Evolutionary conservation across 164 flowering plant genomes (phyloP), one percentile per base, ranked within the genome.

Genomic region (Macadamia integrifolia): DNA sequence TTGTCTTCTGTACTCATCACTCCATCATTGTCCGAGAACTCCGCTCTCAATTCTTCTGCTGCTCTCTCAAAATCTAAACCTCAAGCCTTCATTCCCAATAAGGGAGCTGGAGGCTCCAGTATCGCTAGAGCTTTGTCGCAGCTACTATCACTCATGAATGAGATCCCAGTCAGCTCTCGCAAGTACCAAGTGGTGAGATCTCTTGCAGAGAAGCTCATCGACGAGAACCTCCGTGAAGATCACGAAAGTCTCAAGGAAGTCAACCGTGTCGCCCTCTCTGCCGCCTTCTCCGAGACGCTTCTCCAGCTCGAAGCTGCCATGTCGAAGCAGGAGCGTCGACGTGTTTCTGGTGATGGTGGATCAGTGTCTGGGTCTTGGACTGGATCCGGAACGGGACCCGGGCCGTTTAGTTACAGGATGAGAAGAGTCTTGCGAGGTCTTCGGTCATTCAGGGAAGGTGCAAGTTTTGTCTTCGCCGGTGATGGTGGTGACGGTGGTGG

Each of bases 101-200:
- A 23, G 23, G 23, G 23, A 23, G 23, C 23, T 29, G 77, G 71
- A 1, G 87, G 79, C 28, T 79, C 92, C 1, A 83, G 84, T 11
- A 79, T 89, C 48, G 81, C 79, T 31, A 83, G 96, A 43, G 92
- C 98, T 0, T 88, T 93, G 4, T 75, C 87, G 17, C 96, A 92
- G 76, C 69, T 93, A 2, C 62, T 93, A 50, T 77, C 81, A 0
- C 65, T 78, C n/a, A 77, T 86, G 40, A 80, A 64, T 63, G 85
- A 80, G 59, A 59, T 89, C 48, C 95, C 95, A 0, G 91, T 86
- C 6, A 79, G 81, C 52, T 93, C 98, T 0, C 76, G 95, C 14
- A 93, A 93, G 72, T 90, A 93, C 72, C 88, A 90, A 18, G 72
- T 82, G 9, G 85, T 93, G 28, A 80, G 97, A 17, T 77, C 79